Evolutionary conservation across 2,329 filamentous ascomycete genomes (phyloP), one percentile per base, ranked within the genome.

Genomic region (Aschersonia sp.): DNA sequence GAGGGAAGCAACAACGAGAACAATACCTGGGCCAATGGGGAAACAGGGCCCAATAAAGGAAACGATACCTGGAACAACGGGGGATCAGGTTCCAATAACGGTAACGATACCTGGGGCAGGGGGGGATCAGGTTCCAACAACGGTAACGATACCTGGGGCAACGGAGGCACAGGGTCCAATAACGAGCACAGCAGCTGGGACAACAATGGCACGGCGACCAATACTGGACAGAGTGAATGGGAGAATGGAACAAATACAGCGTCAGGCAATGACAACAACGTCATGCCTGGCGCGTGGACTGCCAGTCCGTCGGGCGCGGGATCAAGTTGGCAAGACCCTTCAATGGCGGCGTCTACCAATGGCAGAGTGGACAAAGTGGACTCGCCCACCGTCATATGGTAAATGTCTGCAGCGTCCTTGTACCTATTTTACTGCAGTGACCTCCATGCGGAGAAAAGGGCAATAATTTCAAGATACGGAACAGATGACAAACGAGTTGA

Each of bases 201-300:
- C 35, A 12, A 37, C 4, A 22, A 22, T 22, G 22, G 3, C 22
- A 22, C 22, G 22, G 35, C 35, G 8, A 11, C 14, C 35, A 14
- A 45, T n/a, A 14, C 32, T 6, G 22, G 40, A 30, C 44, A 45
- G 10, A 45, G 14, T 40, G 44, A 30, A 40, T 40, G 35, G 32
- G 48, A 48, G 10, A 55, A 56, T 22, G 54, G 50, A 44, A 41
- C 29, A 2, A 41, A 48, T 8, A 32, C 35, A 39, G 7, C 40
- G 40, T 7, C 6, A 11, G 40, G 40, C 11, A 41, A 41, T n/a
- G n/a, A 45, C 8, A 55, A 51, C 48, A 63, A 59, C 32, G 54
- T 60, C 32, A 63, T 64, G 60, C 63, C 63, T 10, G 62, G 61
- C 2, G 53, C 55, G 2, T 64, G 61, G 60, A 22, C 22, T 22